Evolutionary conservation across 2,329 filamentous ascomycete genomes (phyloP).

Genomic region (Epichloe scottii): DNA sequence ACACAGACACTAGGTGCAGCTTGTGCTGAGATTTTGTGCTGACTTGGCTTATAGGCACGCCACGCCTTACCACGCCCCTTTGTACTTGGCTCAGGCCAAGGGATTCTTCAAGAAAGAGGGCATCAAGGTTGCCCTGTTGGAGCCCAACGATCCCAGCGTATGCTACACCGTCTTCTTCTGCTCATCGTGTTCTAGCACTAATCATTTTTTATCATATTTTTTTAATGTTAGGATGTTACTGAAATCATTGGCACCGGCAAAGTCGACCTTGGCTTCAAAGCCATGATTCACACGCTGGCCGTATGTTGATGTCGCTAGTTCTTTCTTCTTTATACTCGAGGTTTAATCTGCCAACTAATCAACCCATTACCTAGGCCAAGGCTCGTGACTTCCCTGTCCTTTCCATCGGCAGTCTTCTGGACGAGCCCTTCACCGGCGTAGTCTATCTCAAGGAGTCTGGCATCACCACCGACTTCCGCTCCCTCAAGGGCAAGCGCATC

Average conservation of each 20-base stretch:
- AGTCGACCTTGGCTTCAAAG: constrained; percentile 69
- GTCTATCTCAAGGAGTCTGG: constrained; percentile 64
- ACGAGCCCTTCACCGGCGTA: constrained; percentile 70
- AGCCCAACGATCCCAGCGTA: constrained; percentile 68
- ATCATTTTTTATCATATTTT: not conserved
- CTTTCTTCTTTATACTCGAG: not conserved
- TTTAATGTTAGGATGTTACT: constrained; percentile 53
- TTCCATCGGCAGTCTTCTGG: constrained; percentile 62
- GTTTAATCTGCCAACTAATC: no score
- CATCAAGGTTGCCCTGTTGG: constrained; percentile 64
- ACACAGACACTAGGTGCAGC: not conserved
- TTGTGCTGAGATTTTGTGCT: not conserved
- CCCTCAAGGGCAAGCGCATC: constrained; percentile 63
- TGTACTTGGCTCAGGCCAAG: constrained; percentile 66
- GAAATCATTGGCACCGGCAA: constrained; percentile 69
- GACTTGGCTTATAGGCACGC: constrained; percentile 47
- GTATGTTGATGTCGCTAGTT: constrained; percentile 24
- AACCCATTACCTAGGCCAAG: constrained; percentile 41
- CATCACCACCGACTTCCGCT: constrained; percentile 63
- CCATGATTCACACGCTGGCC: constrained; percentile 72
- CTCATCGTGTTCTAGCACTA: not conserved
- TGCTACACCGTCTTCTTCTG: constrained; percentile 9
- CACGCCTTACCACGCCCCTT: constrained; percentile 66
- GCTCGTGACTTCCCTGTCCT: constrained; percentile 61
- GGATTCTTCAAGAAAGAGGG: constrained; percentile 65